Base-by-base conservation (phyloP, 768 basidiomycete genomes). In the Termitomyces sp. region DNA sequence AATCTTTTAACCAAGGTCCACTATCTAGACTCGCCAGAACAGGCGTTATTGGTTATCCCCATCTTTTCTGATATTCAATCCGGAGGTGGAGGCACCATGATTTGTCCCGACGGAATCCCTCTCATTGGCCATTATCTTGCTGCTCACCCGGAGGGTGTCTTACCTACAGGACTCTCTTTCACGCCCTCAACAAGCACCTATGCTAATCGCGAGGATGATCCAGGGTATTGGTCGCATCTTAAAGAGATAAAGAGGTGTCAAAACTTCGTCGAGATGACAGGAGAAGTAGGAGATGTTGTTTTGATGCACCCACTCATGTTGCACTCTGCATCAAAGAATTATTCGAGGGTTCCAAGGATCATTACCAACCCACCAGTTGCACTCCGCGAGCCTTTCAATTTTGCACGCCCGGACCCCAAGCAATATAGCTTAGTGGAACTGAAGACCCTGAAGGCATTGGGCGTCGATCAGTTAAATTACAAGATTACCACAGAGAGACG, bases 311-410 rank as follows among this genome's bases (percentile, higher is more conserved):
- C 84, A 12, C 68, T 86, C 49, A 86, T 86, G 82, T 66, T 85
- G 60, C 86, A 86, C 62, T 81, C 83, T 12, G 84, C 84, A 11
- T 81, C 82, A 32, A 82, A 79, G 66, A 87, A 86, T 65, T 72
- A 80, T 61, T 69, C 79, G 40, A 79, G 85, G 25, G 68, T 76
- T 19, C 82, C 80, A 25, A 74, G 84, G 59, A 73, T 87, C 53
- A 87, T 87, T 65, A 85, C 84, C 43, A 87, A 87, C 61, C 85
- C 85, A 53, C 83, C 84, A 4, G 83, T 85, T 7, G 70, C 77
- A 37, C 69, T 85, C 50, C 76, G 73, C 50, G 71, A 78, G 57
- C 83, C 84, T 21, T 86, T 86, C 68, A 72, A 77, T 35, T 82
- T 84, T 61, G 62, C 73, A 40, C 70, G 79, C 42, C 72, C 70